Evolutionary conservation across 345 rosid genomes (phyloP), one percentile per base, ranked within the genome.

Genomic region (Ceriops decandra): DNA sequence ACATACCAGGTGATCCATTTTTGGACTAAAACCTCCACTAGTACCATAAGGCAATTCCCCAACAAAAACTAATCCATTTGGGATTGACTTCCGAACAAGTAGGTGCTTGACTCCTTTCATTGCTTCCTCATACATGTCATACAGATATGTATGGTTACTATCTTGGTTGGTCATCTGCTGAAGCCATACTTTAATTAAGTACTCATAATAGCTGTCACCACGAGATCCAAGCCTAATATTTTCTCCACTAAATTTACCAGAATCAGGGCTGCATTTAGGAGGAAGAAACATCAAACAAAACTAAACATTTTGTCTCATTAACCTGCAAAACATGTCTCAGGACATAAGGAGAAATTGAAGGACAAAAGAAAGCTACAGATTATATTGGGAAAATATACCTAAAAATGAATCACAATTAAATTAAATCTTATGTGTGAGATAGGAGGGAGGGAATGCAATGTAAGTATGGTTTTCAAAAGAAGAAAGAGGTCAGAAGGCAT

Each of bases 1-100:
- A 68, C 92, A 72, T 87, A 91, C 99, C 93, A 95, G 83, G 80
- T 91, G 99, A 79, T 95, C 99, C 99, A 95, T 95, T 81, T 95
- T 95, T n/a, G 99, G 91, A 78, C 92, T 91, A 76, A 90, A 90
- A 33, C 77, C 74, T 76, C 98, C 96, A n/a, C 82, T 79, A 1
- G 82, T 15, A 38, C 99, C 99, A 22, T 73, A 76, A 60, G 99
- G 99, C 83, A 91, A 82, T 85, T 95, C 99, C 73, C 99, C 98
- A 22, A 91, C 96, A 77, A 95, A 95, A 74, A 85, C 85, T 68
- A 95, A 84, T 65, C 90, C 88, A 52, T 83, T 90, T 62, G 98
- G 99, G 69, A 87, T 68, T 59, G 99, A 86, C 80, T 83, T 95
- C 71, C 77, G 87, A 66, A 90, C 98, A 74, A 95, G 93, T 57